A percentile compares a stretch with the other conserved stretches of the same genome.
phyloP scores from a whole-genome alignment of 805 yeast genomes.

The Dipodascopsis tothii region DNA sequence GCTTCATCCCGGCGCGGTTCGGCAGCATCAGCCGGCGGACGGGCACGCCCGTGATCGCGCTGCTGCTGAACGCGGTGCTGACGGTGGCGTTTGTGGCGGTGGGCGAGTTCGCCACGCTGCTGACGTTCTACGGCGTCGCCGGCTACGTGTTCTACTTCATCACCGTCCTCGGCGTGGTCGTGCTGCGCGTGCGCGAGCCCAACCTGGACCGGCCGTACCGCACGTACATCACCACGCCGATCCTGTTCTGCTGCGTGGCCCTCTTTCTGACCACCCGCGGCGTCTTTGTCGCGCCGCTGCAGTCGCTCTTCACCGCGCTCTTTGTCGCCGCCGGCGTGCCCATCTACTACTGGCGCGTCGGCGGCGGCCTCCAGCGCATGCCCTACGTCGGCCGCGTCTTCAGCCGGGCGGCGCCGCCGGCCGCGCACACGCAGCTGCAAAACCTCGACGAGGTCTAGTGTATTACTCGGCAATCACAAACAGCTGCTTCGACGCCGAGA shows the following conservation, averaged over 20 bases:
- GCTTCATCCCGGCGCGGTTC: slow-evolving; percentile 30
- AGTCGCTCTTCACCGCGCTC: slow-evolving; percentile 26
- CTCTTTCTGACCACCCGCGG: slow-evolving; percentile 32
- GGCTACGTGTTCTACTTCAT: slow-evolving; percentile 22
- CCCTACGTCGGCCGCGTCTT: slow-evolving; percentile 14
- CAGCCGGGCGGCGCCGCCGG: too few species aligned
- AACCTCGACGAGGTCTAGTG: too few species aligned
- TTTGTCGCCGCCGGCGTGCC: slow-evolving; percentile 31
- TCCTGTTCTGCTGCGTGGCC: slow-evolving; percentile 35
- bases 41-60: slow-evolving; percentile 33
- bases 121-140: slow-evolving; percentile 34
- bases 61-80: slow-evolving; percentile 30
- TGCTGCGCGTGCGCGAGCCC: slow-evolving; percentile 32
- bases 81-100: slow-evolving; percentile 30
- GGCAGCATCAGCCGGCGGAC: slow-evolving; percentile 22
- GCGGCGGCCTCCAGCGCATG: slow-evolving; percentile 12
- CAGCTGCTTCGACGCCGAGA: slow-evolving; percentile 10
- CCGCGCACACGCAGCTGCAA: too few species aligned
- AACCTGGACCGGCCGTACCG: slow-evolving; percentile 33
- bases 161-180: slow-evolving; percentile 35
- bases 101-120: slow-evolving; percentile 34
- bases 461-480: slow-evolving; percentile 13
- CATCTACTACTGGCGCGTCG: slow-evolving; percentile 25
- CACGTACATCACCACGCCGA: slow-evolving; percentile 33
- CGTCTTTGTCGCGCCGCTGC: slow-evolving; percentile 31